These are phyloP conservation scores for Trifolium fragiferum DNA, from an alignment of 306 rosid genomes.

Conservation along the genomic window DNA sequence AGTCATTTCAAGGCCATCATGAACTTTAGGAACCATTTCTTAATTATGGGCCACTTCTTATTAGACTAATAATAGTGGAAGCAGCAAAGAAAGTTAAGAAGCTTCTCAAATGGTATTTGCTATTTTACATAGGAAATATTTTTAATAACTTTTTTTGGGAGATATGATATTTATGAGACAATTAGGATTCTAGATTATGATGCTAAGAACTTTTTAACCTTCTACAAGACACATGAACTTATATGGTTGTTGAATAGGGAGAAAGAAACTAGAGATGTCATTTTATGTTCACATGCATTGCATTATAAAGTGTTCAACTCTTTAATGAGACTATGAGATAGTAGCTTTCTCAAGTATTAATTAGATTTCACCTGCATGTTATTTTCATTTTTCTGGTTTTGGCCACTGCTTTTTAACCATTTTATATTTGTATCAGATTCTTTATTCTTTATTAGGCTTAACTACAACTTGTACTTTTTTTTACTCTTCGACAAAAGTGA, in stretches of 20 bases:
- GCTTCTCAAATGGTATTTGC: constrained; percentile 22
- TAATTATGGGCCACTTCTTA: background rate
- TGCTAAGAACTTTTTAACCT: constrained; percentile 42
- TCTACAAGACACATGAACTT: constrained; percentile 38
- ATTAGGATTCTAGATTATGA: constrained; percentile 32
- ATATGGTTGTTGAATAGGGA: constrained; percentile 36
- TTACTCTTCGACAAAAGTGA: too few species aligned
- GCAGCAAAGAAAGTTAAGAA: constrained; percentile 4
- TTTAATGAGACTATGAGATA: constrained; percentile 12
- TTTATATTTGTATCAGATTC: background rate
- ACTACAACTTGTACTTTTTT: background rate
- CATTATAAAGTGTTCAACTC: constrained; percentile 44
- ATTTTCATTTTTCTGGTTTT: constrained; percentile 11
- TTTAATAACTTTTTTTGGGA: background rate
- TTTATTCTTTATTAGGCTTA: background rate
- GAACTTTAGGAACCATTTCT: constrained; percentile 57
- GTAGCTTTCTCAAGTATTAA: constrained; percentile 42
- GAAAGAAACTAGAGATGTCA: constrained; percentile 36
- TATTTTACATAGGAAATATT: background rate
- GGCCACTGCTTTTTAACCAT: background rate
- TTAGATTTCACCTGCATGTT: constrained; percentile 15
- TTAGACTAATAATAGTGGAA: background rate
- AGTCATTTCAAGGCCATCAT: constrained; percentile 52
- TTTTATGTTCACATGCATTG: constrained; percentile 58
- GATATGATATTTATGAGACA: constrained; percentile 22